A percentile compares a stretch with the other conserved stretches of the same genome.
Conservation (phyloP, 2,329 filamentous ascomycete genomes). For the Annulohypoxylon truncatum region DNA sequence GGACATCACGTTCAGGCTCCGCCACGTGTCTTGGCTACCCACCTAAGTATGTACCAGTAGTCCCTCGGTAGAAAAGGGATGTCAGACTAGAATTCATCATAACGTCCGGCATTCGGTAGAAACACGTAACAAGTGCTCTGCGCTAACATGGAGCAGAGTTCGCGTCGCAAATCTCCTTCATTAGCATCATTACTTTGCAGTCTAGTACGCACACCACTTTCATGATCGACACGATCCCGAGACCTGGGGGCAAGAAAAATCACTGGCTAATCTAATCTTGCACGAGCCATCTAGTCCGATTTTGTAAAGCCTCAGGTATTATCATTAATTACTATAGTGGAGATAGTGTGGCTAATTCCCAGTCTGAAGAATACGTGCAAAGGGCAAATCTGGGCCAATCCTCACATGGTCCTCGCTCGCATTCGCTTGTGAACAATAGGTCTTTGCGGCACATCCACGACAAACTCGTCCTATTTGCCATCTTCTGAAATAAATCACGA, state of each 20-base stretch:
- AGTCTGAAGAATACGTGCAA: neutral
- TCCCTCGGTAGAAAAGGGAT: neutral
- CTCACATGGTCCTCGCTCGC: neutral
- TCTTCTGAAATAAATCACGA: neutral
- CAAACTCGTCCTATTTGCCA: neutral
- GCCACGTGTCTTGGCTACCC: slow-evolving; percentile 30
- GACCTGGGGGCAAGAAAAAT: neutral
- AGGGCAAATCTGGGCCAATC: neutral
- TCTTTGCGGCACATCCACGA: neutral
- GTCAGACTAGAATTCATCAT: slow-evolving; percentile 13
- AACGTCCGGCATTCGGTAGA: neutral
- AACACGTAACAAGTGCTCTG: neutral
- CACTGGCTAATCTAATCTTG: neutral
- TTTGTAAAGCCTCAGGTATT: neutral
- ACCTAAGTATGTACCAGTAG: neutral
- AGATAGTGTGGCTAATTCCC: neutral
- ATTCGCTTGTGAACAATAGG: slow-evolving; percentile 8
- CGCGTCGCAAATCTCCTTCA: neutral
- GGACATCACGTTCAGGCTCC: neutral
- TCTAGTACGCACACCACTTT: neutral
- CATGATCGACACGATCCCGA: neutral
- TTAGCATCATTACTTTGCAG: neutral
- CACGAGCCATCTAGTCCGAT: neutral
- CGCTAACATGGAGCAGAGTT: neutral
- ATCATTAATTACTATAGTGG: neutral